These are phyloP conservation scores for Diplodia sapinea DNA, from an alignment of 2,329 filamentous ascomycete genomes.

Conservation along the genomic window DNA sequence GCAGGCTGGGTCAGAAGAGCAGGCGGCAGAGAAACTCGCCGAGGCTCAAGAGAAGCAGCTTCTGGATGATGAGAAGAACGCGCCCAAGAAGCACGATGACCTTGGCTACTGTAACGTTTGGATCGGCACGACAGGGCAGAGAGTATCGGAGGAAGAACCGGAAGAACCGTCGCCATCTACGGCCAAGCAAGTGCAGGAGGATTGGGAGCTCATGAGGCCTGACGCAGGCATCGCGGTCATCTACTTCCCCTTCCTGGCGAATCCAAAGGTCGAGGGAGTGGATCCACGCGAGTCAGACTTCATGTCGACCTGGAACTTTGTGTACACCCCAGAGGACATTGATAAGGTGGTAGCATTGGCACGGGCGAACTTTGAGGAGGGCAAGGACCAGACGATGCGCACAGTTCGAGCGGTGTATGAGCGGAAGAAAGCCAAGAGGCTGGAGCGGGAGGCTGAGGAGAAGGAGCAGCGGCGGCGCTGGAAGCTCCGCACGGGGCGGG, in stretches of 20 bases:
- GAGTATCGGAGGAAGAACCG: constrained; percentile 61
- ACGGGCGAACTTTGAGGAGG: constrained; percentile 83
- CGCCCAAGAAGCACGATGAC: constrained; percentile 50
- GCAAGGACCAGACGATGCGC: constrained; percentile 75
- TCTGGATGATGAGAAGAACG: constrained; percentile 36
- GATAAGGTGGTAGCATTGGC: constrained; percentile 84
- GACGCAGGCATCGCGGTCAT: constrained; percentile 86
- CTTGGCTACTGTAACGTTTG: constrained; percentile 93
- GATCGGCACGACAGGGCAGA: constrained; percentile 84
- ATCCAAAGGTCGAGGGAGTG: constrained; percentile 78
- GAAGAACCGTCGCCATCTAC: constrained; percentile 56
- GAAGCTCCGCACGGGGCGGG: constrained; percentile 54
- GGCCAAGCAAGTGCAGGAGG: constrained; percentile 65
- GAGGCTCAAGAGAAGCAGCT: constrained; percentile 55
- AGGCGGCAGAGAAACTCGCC: constrained; percentile 68
- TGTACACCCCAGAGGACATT: constrained; percentile 89
- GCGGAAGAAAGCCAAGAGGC: constrained; percentile 75
- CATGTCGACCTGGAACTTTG: constrained; percentile 97
- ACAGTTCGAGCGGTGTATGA: constrained; percentile 91
- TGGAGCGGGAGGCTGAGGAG: constrained; percentile 57
- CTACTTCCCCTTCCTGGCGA: constrained; percentile 88
- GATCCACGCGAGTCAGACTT: constrained; percentile 84
- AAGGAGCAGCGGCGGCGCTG: constrained; percentile 45
- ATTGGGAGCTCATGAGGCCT: constrained; percentile 71
- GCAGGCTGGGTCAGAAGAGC: constrained; percentile 63